phyloP scores from a whole-genome alignment of 2,329 filamentous ascomycete genomes.

The Alternaria brassicae region DNA sequence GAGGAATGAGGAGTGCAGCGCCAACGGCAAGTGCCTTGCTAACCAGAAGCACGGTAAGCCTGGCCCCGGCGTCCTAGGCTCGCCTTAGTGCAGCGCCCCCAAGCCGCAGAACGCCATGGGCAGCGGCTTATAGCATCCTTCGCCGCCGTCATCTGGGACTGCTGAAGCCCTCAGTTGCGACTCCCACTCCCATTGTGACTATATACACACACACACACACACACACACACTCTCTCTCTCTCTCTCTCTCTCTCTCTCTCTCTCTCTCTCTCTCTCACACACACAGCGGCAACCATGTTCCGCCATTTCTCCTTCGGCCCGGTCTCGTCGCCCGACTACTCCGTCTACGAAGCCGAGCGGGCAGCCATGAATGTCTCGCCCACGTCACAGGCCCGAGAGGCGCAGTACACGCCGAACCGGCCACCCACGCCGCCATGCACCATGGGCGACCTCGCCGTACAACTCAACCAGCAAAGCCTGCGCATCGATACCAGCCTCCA shows the following conservation, averaged over 20 bases:
- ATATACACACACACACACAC: too few species aligned
- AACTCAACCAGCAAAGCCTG: conserved; percentile 45
- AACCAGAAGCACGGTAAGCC: conserved; percentile 1
- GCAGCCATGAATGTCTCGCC: conserved; percentile 46
- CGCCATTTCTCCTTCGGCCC: conserved; percentile 51
- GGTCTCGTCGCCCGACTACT: conserved; percentile 38
- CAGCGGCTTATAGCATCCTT: conserved; percentile 15
- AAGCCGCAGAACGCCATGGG: conserved; percentile 3
- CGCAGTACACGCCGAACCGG: conserved; percentile 14
- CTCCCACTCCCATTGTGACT: too few species aligned
- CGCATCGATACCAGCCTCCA: conserved; percentile 32
- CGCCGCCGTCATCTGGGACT: conserved; percentile 20
- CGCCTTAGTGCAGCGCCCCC: conserved; percentile 2
- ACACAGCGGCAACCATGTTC: conserved; percentile 40
- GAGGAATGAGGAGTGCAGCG: conserved; percentile 6
- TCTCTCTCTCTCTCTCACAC: too few species aligned
- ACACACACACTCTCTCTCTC: too few species aligned
- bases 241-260: too few species aligned
- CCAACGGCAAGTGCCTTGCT: conserved; percentile 7
- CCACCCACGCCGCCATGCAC: conserved; percentile 43
- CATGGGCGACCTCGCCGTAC: conserved; percentile 46
- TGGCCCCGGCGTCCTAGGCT: conserved; percentile 6
- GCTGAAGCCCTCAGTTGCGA: conserved; percentile 1
- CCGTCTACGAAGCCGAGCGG: conserved; percentile 38
- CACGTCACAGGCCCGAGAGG: conserved; percentile 30